phyloP scores from a whole-genome alignment of 2,329 filamentous ascomycete species.

The Tolypocladium ophioglossoides region DNA sequence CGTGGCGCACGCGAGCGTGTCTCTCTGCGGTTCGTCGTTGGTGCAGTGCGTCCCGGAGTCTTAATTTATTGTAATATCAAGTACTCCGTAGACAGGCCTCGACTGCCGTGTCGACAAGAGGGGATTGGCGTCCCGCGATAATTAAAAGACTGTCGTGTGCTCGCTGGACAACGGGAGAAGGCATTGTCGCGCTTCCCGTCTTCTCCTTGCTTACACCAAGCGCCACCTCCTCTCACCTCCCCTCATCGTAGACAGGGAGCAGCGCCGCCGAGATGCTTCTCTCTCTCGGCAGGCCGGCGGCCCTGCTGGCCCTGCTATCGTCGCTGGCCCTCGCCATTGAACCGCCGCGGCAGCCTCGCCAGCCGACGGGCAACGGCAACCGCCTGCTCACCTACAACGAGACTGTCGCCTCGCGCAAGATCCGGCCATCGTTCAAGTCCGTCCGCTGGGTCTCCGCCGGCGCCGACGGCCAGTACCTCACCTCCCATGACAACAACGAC shows the following conservation, averaged over 20 bases:
- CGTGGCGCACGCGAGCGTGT: not conserved
- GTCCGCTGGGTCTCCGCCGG: slow-evolving; percentile 48
- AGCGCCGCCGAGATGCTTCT: not conserved
- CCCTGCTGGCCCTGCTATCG: slow-evolving; percentile 10
- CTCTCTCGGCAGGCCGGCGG: slow-evolving; percentile 2
- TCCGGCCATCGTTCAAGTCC: slow-evolving; percentile 34
- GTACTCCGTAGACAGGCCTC: too few species aligned
- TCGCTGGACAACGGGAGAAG: not conserved
- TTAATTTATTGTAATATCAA: too few species aligned
- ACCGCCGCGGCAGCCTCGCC: slow-evolving; percentile 40
- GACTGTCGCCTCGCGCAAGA: slow-evolving; percentile 35
- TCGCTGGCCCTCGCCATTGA: slow-evolving; percentile 26
- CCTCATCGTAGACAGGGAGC: not conserved
- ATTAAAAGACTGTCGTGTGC: not conserved
- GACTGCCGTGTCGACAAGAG: not conserved
- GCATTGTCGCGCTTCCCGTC: not conserved
- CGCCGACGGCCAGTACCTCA: slow-evolving; percentile 52
- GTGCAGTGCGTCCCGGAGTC: not conserved
- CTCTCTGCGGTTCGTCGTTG: not conserved
- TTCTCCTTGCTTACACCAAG: not conserved
- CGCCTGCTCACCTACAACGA: slow-evolving; percentile 51
- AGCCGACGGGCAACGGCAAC: slow-evolving; percentile 44
- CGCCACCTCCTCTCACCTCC: not conserved
- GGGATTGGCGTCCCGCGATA: not conserved
- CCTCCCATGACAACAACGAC: slow-evolving; percentile 34